These are phyloP conservation scores for Myxozyma monticola DNA, from an alignment of 805 yeast genomes.

Conservation along the genomic window DNA sequence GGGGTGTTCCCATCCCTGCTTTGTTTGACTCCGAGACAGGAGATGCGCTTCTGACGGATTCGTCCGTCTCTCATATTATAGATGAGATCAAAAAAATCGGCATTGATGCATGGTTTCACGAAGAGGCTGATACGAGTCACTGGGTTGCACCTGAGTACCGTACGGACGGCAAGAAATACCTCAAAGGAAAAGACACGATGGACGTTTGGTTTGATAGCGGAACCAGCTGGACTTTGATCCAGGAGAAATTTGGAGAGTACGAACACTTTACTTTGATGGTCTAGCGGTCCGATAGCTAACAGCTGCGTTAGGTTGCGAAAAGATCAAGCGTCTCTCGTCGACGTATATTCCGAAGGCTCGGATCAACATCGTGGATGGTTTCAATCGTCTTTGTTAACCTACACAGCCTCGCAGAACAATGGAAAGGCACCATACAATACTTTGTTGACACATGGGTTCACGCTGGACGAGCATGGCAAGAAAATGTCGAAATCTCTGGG, in stretches of 20 bases:
- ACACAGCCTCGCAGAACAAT: conserved; percentile 49
- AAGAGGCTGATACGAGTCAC: conserved; percentile 50
- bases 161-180: conserved; percentile 46
- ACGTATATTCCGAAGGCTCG: conserved; percentile 92
- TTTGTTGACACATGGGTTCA: conserved; percentile 91
- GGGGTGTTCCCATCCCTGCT: conserved; percentile 99
- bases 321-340: conserved; percentile 55
- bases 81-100: conserved; percentile 57
- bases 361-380: conserved; percentile 99
- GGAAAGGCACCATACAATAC: conserved; percentile 64
- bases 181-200: conserved; percentile 85
- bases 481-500: conserved; percentile 96
- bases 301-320: conserved; percentile 2
- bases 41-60: conserved; percentile 61
- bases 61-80: conserved; percentile 59
- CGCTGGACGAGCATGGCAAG: conserved; percentile 76
- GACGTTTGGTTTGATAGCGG: conserved; percentile 99
- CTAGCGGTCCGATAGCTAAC: not conserved
- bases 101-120: conserved; percentile 77
- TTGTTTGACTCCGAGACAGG: conserved; percentile 61
- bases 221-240: conserved; percentile 75
- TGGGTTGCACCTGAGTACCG: conserved; percentile 71
- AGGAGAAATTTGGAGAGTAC: conserved; percentile 43
- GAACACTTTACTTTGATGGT: not conserved
- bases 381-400: conserved; percentile 85